Conservation (phyloP, 148 eudicot genomes). For the Dysphania ambrosioides region DNA sequence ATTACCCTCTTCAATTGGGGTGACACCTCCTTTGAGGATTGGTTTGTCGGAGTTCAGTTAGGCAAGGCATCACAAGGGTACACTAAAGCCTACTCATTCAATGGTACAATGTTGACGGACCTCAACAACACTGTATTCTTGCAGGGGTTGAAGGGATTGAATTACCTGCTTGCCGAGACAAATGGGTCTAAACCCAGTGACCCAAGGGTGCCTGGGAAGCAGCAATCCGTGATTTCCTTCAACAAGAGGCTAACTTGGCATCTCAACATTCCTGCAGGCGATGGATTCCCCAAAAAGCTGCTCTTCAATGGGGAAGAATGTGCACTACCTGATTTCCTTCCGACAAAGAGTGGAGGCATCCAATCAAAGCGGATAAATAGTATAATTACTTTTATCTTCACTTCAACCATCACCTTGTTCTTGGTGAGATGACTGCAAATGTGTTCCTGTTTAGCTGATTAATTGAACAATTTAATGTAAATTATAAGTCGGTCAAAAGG, state of each 20-base stretch:
- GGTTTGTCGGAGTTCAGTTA: slow-evolving; percentile 50
- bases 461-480: not conserved
- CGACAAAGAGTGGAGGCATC: slow-evolving; percentile 23
- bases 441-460: too few species aligned
- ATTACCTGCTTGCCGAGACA: slow-evolving; percentile 44
- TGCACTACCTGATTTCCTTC: slow-evolving; percentile 42
- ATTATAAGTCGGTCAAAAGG: too few species aligned
- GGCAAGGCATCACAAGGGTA: slow-evolving; percentile 43
- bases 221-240: slow-evolving; percentile 52
- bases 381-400: slow-evolving; percentile 21
- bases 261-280: slow-evolving; percentile 31
- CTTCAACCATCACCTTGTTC: slow-evolving; percentile 19
- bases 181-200: slow-evolving; percentile 39
- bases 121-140: slow-evolving; percentile 41
- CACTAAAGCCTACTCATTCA: slow-evolving; percentile 53
- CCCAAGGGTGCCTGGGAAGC: slow-evolving; percentile 58
- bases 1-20: slow-evolving; percentile 67
- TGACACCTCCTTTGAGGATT: slow-evolving; percentile 38
- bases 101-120: slow-evolving; percentile 41
- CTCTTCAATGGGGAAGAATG: slow-evolving; percentile 70
- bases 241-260: slow-evolving; percentile 35
- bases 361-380: not conserved
- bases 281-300: slow-evolving; percentile 48
- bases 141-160: slow-evolving; percentile 47
- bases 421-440: slow-evolving; percentile 16